Percentiles rank a stretch among this genome's conserved stretches.
Evolutionary conservation across 2,329 filamentous ascomycete genomes (phyloP).

Genomic region (Coleophoma cylindrospora): DNA sequence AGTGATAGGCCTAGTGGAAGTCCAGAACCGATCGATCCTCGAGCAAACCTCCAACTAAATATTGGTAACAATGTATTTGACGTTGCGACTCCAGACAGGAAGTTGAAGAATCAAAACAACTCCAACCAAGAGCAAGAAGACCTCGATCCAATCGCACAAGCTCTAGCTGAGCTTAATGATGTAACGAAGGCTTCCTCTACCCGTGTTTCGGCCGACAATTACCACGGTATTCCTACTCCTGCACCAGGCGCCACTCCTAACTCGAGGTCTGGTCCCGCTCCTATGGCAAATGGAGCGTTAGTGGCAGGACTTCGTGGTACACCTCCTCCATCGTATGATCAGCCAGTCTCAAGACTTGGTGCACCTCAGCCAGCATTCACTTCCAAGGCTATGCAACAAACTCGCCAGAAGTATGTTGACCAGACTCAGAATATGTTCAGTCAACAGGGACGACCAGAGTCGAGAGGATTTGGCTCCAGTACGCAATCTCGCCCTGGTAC

Average conservation of each 20-base stretch:
- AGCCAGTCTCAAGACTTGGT: slow-evolving; percentile 69
- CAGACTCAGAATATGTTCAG: slow-evolving; percentile 79
- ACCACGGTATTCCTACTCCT: slow-evolving; percentile 88
- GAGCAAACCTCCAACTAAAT: slow-evolving; percentile 88
- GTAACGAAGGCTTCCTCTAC: slow-evolving; percentile 74
- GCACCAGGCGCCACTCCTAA: slow-evolving; percentile 45
- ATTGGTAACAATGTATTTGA: slow-evolving; percentile 95
- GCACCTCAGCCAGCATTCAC: slow-evolving; percentile 91
- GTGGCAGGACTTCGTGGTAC: slow-evolving; percentile 63
- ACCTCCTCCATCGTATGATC: slow-evolving; percentile 83
- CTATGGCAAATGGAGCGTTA: slow-evolving; percentile 34
- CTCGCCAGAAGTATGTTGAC: slow-evolving; percentile 80
- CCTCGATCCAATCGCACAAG: slow-evolving; percentile 83
- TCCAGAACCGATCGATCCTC: slow-evolving; percentile 83
- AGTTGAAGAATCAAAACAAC: slow-evolving; percentile 35
- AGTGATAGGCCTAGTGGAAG: slow-evolving; percentile 50
- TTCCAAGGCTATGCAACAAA: slow-evolving; percentile 90
- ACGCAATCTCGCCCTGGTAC: slow-evolving; percentile 51
- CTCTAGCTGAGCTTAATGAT: slow-evolving; percentile 87
- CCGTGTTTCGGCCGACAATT: slow-evolving; percentile 92
- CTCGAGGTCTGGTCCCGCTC: slow-evolving; percentile 35
- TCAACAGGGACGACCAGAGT: slow-evolving; percentile 23
- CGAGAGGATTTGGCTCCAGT: slow-evolving; percentile 26
- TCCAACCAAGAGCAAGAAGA: slow-evolving; percentile 50
- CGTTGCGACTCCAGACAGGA: slow-evolving; percentile 72